Evolutionary conservation across 2,329 filamentous ascomycete species (phyloP).

Genomic region (Cryphonectria japonica): DNA sequence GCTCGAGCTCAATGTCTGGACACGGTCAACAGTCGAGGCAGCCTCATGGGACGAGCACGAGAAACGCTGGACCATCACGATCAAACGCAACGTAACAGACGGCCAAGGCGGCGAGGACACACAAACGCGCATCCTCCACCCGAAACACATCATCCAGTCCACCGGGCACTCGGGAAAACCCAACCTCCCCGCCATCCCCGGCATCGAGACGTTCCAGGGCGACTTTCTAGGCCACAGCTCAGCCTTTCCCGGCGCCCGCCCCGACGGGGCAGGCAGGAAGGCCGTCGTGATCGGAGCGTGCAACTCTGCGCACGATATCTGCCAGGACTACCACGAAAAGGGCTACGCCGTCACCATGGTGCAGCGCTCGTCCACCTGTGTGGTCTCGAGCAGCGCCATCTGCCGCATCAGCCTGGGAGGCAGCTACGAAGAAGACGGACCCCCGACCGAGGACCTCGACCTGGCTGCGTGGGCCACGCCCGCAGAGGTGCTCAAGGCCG

Average conservation of each 20-base stretch:
- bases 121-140: slow-evolving; percentile 49
- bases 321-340: slow-evolving; percentile 68
- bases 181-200: slow-evolving; percentile 39
- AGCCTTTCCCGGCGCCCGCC: slow-evolving; percentile 57
- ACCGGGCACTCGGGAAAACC: slow-evolving; percentile 57
- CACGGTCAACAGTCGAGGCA: slow-evolving; percentile 49
- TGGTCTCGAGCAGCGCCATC: slow-evolving; percentile 60
- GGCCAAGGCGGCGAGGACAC: slow-evolving; percentile 37
- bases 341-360: slow-evolving; percentile 72
- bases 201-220: slow-evolving; percentile 60
- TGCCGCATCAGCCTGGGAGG: slow-evolving; percentile 57
- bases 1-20: slow-evolving; percentile 69
- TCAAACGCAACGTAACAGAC: slow-evolving; percentile 38
- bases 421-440: slow-evolving; percentile 54
- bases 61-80: slow-evolving; percentile 57
- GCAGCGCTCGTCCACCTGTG: slow-evolving; percentile 68
- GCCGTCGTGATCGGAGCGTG: slow-evolving; percentile 70
- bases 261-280: slow-evolving; percentile 56
- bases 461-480: slow-evolving; percentile 62
- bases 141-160: slow-evolving; percentile 56
- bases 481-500: slow-evolving; percentile 60
- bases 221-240: slow-evolving; percentile 65
- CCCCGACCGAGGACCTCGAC: slow-evolving; percentile 69
- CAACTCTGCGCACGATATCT: slow-evolving; percentile 72
- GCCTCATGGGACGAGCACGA: slow-evolving; percentile 52